Conservation (phyloP, 139 green algal species). For the Nannochloris sp. region DNA sequence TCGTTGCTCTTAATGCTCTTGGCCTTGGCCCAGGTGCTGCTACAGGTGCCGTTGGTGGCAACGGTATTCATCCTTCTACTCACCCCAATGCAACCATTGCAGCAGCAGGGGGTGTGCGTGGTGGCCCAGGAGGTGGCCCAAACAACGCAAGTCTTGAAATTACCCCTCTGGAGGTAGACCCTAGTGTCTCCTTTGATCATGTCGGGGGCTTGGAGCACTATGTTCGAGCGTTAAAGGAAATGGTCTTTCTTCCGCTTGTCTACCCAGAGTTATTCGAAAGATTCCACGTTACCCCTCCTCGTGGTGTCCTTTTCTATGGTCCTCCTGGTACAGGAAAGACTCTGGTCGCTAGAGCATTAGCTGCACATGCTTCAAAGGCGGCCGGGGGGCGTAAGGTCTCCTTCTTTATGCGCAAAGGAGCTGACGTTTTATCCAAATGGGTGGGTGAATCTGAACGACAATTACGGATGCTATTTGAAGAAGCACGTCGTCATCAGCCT, state of each 20-base stretch:
- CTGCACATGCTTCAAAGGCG: constrained; percentile 56
- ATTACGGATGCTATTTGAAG: constrained; percentile 89
- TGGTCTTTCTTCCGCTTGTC: constrained; percentile 92
- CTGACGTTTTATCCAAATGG: constrained; percentile 92
- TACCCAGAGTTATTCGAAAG: constrained; percentile 91
- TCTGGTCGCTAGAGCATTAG: constrained; percentile 83
- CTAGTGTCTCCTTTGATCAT: constrained; percentile 75
- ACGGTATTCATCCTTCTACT: no score
- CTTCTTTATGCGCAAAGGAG: constrained; percentile 97
- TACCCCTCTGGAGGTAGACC: constrained; percentile 77
- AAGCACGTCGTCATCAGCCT: constrained; percentile 63
- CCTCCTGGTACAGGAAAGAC: constrained; percentile 94
- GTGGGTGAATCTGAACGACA: constrained; percentile 91
- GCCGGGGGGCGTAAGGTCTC: constrained; percentile 52
- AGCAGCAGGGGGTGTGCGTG: background rate
- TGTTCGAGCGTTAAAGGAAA: constrained; percentile 87
- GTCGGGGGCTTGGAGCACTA: constrained; percentile 85
- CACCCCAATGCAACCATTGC: background rate
- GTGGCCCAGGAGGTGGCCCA: background rate
- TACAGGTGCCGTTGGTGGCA: no score
- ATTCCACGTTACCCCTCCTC: constrained; percentile 76
- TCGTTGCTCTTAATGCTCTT: no score
- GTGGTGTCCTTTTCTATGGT: constrained; percentile 89
- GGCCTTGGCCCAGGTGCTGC: no score
- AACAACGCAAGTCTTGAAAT: constrained; percentile 57